Evolutionary conservation across 129 eudicot species (phyloP), one percentile per base, ranked within the genome.

Genomic region (Flaveria trinervia): DNA sequence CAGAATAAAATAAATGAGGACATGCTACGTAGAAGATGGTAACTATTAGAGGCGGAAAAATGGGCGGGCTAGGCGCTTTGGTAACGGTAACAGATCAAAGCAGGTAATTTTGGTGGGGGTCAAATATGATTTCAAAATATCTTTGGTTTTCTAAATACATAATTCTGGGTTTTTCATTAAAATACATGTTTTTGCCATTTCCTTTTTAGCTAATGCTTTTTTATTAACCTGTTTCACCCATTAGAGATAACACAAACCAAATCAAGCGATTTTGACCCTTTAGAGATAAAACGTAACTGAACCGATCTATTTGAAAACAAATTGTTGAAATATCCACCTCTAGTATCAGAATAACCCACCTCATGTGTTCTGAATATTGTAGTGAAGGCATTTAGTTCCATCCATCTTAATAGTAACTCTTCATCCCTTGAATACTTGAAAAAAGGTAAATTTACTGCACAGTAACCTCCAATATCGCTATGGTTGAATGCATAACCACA

Each of bases 381-480:
- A 68, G 99, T 91, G 86, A 95, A 95, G 18, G 99, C 96, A 76
- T 87, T 88, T 17, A 95, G 65, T 85, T 95, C 99, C 99, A 95
- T 95, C 99, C 99, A 95, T 72, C 99, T 66, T 69, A 95, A 56
- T 7, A 95, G 87, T 70, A 95, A 80, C 83, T 95, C 97, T 81
- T 95, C 94, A 54, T 90, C 89, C 64, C 99, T 84, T 68, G 62
- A 84, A 84, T 95, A 95, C 92, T 89, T 92, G 78, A 91, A 65
- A 68, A 95, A 87, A 1, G 99, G 99, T 81, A 92, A 71, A 72
- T 82, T 91, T 23, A 95, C 96, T 14, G 97, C 84, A 81, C 99
- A 92, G 72, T 95, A 95, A 52, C 99, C 99, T 83, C 99, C 99
- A 74, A 91, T 92, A 61, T 95, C 97, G 64, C 99, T 95, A 74